Base-by-base conservation (phyloP, 2,329 filamentous ascomycete species). In the Aureobasidium leucospermi region DNA sequence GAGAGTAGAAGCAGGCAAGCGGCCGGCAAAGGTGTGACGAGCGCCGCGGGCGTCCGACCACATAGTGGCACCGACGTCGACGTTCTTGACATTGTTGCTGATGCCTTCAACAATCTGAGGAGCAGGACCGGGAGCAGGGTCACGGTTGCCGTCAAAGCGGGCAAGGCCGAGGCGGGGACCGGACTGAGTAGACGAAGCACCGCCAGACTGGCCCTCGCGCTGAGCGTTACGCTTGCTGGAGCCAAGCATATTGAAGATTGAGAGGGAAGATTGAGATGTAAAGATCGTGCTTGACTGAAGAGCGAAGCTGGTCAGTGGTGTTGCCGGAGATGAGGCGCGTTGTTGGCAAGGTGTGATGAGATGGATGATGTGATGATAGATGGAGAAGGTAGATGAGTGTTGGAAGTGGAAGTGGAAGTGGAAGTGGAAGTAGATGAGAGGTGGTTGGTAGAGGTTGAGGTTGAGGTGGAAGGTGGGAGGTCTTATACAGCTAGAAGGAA, bases 1-100 rank as follows among this genome's bases (percentile, higher is more conserved):
- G 41, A 71, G 69, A 46, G 61, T 71, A 61, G 72, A 76, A 8
- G 74, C 74, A 41, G 63, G 63, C 13, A 70, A 69, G 13, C 75
- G 69, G 43, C 67, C 66, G 11, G 62, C 32, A 15, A 66, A 66
- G 32, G 61, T 52, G 39, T 53, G 36, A 4, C 36, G 48, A 34
- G 43, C 58, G 29, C 66, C 66, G 41, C 67, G 69, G 39, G 67
- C 63, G 5, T 63, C 65, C 6, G 63, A 56, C 69, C 69, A 73
- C 45, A 65, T 70, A 38, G 57, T 58, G 4, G 57, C 57, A 34
- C 63, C 60, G 11, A 71, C 38, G 43, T 70, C 69, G 31, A 71
- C 36, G 57, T 69, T 69, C 63, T 66, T 68, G 28, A 48, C 29
- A 23, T 58, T 55, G 52, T 61, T 59, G 32, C 38, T 49, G 19